phyloP scores from a whole-genome alignment of 805 yeast genomes.

The Ogataea philodendri region DNA sequence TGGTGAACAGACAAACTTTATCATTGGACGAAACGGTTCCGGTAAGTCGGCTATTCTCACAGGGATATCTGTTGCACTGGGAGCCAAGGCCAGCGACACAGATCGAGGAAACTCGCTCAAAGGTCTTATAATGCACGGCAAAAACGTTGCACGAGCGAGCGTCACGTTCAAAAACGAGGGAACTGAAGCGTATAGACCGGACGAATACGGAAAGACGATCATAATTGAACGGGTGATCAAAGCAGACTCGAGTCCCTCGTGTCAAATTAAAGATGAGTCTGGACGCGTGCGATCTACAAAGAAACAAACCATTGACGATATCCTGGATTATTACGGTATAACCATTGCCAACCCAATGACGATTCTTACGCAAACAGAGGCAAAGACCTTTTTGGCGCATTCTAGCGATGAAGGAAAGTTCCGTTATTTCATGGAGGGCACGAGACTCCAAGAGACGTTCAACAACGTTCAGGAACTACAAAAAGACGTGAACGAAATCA shows the following conservation, averaged over 20 bases:
- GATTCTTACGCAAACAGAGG: slow-evolving; percentile 89
- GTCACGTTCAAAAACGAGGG: slow-evolving; percentile 67
- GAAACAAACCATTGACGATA: slow-evolving; percentile 62
- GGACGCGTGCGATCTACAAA: slow-evolving; percentile 58
- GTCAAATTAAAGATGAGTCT: slow-evolving; percentile 50
- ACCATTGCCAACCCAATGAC: slow-evolving; percentile 90
- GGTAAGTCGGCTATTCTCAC: slow-evolving; percentile 89
- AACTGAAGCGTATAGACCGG: slow-evolving; percentile 61
- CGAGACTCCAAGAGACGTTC: slow-evolving; percentile 65
- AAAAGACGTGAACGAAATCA: slow-evolving; percentile 39
- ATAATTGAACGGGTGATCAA: slow-evolving; percentile 65
- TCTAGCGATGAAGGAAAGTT: slow-evolving; percentile 73
- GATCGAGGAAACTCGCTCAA: slow-evolving; percentile 75
- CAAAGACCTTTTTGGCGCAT: slow-evolving; percentile 81
- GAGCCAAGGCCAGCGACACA: slow-evolving; percentile 85
- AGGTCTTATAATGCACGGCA: slow-evolving; percentile 75
- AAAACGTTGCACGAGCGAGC: slow-evolving; percentile 60
- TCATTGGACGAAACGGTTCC: slow-evolving; percentile 87
- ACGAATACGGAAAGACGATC: slow-evolving; percentile 65
- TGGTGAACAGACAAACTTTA: slow-evolving; percentile 80
- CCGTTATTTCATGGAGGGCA: slow-evolving; percentile 75
- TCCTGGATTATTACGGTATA: slow-evolving; percentile 68
- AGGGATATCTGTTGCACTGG: slow-evolving; percentile 82
- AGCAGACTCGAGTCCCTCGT: slow-evolving; percentile 50
- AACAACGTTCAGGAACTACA: slow-evolving; percentile 47